Percentiles rank a stretch among this genome's conserved stretches.
Evolutionary conservation across 331 rosid genomes (phyloP).

Genomic region (Quercus phellos): DNA sequence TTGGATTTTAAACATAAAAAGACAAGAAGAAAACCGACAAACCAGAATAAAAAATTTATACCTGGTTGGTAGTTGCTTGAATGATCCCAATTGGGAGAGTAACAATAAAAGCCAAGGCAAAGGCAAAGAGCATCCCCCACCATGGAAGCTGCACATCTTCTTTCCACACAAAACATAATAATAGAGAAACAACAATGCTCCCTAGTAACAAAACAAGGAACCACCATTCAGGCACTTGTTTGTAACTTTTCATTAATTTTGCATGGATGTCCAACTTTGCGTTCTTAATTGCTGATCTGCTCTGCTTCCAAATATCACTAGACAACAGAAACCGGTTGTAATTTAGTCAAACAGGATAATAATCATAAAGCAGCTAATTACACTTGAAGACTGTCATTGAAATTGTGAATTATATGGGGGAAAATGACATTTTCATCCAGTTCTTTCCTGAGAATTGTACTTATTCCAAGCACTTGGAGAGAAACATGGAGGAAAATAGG

Average conservation of each 20-base stretch:
- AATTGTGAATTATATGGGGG: background rate
- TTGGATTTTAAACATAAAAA: background rate
- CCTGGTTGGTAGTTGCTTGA: conserved; percentile 99
- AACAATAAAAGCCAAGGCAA: conserved; percentile 75
- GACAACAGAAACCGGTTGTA: conserved; percentile 9
- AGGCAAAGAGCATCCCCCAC: conserved; percentile 98
- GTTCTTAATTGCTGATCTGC: conserved; percentile 64
- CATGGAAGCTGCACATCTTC: conserved; percentile 77
- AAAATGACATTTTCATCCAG: background rate
- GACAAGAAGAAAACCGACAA: background rate
- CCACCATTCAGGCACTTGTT: conserved; percentile 98
- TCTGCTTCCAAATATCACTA: conserved; percentile 82
- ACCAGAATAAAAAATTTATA: conserved; percentile 13
- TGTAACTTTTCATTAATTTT: conserved; percentile 80
- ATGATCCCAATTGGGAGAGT: conserved; percentile 98
- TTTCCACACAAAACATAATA: conserved; percentile 80
- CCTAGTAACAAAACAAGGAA: conserved; percentile 59
- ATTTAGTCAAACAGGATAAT: background rate
- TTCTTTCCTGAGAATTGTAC: background rate
- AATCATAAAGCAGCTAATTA: background rate
- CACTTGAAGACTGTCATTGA: background rate
- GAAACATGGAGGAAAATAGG: background rate
- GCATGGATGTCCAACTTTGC: conserved; percentile 76
- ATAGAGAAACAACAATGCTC: conserved; percentile 57
- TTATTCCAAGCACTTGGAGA: background rate